Conservation (phyloP, 129 eudicot genomes). For the Dittrichia graveolens region DNA sequence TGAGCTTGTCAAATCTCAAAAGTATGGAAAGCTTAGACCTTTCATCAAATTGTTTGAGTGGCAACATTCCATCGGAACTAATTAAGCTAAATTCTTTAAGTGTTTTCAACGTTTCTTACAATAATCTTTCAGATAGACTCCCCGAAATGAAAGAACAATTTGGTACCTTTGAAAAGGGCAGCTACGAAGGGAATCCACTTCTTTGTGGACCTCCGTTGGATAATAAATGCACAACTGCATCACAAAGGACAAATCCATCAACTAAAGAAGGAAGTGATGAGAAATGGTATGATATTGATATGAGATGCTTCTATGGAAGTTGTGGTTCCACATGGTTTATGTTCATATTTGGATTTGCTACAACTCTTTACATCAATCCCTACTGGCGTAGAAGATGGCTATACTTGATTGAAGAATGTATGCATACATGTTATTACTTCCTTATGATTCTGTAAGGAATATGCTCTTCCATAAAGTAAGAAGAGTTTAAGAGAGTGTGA, state of each 20-base stretch:
- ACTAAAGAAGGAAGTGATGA: conserved; percentile 6
- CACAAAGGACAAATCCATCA: background rate
- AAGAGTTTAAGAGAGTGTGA: background rate
- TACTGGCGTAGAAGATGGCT: conserved; percentile 24
- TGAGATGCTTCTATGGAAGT: conserved; percentile 24
- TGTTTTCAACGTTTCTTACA: conserved; percentile 7
- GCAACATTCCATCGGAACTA: conserved; percentile 9
- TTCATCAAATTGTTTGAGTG: conserved; percentile 2
- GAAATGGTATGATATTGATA: conserved; percentile 24
- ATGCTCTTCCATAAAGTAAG: background rate
- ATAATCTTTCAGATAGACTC: conserved; percentile 24
- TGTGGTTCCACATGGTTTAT: conserved; percentile 3
- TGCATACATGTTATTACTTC: conserved; percentile 1
- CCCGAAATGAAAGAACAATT: conserved; percentile 28
- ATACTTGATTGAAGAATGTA: conserved; percentile 16
- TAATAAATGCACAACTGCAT: background rate
- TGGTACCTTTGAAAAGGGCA: conserved; percentile 4
- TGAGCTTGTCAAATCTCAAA: conserved; percentile 6
- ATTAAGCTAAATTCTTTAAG: background rate
- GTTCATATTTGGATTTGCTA: conserved; percentile 17
- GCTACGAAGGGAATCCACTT: conserved; percentile 19
- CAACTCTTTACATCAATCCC: background rate
- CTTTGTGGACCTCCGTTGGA: conserved; percentile 25
- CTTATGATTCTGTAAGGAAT: background rate
- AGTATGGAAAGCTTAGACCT: conserved; percentile 26